These are phyloP conservation scores for Eucalyptus lansdowneana DNA, from an alignment of 345 rosid species.

Conservation along the genomic window DNA sequence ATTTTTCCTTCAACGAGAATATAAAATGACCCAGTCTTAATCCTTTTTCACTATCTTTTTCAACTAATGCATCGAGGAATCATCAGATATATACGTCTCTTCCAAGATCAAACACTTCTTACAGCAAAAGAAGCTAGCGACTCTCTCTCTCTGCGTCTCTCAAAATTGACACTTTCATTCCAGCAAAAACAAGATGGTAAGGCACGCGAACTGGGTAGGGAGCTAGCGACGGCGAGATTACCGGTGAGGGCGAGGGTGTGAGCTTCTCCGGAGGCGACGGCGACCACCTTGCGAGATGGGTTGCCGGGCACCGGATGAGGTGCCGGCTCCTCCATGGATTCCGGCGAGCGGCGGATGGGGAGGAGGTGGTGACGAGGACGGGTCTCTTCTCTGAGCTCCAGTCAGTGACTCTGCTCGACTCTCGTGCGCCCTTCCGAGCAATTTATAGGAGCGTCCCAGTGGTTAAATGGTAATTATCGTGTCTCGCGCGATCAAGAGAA, in stretches of 20 bases:
- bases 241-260: constrained; percentile 77
- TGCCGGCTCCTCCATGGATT: constrained; percentile 24
- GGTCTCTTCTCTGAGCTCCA: neutral
- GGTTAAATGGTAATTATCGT: neutral
- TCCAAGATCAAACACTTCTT: neutral
- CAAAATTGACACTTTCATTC: neutral
- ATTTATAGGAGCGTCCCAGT: neutral
- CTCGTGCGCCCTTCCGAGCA: neutral
- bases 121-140: neutral
- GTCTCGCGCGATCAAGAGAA: neutral
- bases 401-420: neutral
- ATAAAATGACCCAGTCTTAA: neutral
- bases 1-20: neutral
- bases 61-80: neutral
- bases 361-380: neutral
- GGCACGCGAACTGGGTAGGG: neutral
- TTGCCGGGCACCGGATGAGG: constrained; percentile 4
- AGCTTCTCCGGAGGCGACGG: constrained; percentile 71
- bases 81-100: neutral
- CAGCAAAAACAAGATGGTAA: neutral
- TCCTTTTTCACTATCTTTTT: neutral
- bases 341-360: neutral
- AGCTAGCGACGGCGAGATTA: neutral
- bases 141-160: neutral
- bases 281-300: constrained; percentile 24